Percentiles rank a stretch among this genome's conserved stretches.
These are phyloP conservation scores for Pleurotus tuber-regium DNA, from an alignment of 768 basidiomycete species.

Conservation along the genomic window DNA sequence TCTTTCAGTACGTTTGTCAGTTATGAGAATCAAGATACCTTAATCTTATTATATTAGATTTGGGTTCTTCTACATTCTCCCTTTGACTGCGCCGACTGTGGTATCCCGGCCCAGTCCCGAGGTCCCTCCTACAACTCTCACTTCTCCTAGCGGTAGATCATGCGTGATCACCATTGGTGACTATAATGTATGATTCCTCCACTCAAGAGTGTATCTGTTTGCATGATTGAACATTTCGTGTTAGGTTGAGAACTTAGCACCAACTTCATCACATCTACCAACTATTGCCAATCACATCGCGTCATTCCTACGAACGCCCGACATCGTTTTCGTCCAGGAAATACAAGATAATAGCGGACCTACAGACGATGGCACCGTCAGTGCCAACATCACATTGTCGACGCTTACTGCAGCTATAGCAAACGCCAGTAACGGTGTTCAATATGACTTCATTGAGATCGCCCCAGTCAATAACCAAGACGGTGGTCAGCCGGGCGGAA, in stretches of 20 bases:
- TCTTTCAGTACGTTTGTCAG: conserved; percentile 41
- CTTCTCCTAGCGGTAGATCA: conserved; percentile 26
- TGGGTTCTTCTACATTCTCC: conserved; percentile 58
- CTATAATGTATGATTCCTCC: conserved; percentile 46
- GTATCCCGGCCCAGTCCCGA: conserved; percentile 32
- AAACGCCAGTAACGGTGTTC: conserved; percentile 35
- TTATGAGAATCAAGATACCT: not conserved
- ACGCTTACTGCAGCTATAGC: conserved; percentile 49
- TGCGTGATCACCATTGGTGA: conserved; percentile 55
- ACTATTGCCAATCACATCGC: conserved; percentile 53
- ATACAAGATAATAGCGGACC: conserved; percentile 59
- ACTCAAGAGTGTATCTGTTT: no score
- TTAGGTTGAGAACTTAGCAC: conserved; percentile 57
- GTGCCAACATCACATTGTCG: conserved; percentile 49
- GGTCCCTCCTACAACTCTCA: conserved; percentile 38
- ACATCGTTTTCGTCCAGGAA: conserved; percentile 63
- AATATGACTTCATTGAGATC: conserved; percentile 49
- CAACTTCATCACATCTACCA: conserved; percentile 45
- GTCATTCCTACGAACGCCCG: conserved; percentile 45
- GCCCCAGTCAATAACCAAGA: conserved; percentile 52
- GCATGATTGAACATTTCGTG: conserved; percentile 3
- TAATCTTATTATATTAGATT: conserved; percentile 23
- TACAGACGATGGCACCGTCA: conserved; percentile 50
- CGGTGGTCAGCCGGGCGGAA: conserved; percentile 61
- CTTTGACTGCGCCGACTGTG: conserved; percentile 51